These are phyloP conservation scores for Abelmoschus esculentus DNA, from an alignment of 345 rosid genomes.

Conservation along the genomic window DNA sequence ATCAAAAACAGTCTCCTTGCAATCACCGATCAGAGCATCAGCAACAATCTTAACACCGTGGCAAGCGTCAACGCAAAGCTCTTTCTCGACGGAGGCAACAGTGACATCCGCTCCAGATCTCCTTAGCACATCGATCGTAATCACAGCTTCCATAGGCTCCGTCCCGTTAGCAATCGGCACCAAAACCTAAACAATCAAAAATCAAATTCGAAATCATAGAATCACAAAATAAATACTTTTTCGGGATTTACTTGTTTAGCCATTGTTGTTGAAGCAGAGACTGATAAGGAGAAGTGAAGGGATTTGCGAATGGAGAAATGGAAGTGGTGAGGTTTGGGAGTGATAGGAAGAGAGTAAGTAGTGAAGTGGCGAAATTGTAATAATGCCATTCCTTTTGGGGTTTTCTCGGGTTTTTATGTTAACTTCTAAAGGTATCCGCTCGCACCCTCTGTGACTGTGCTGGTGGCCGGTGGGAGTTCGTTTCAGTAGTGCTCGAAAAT, in stretches of 20 bases:
- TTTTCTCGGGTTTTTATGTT: not conserved
- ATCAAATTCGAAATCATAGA: not conserved
- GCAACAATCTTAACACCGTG: slow-evolving; percentile 73
- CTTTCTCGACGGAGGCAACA: slow-evolving; percentile 70
- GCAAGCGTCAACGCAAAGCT: slow-evolving; percentile 57
- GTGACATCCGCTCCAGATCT: slow-evolving; percentile 79
- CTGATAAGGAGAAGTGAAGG: slow-evolving; percentile 23
- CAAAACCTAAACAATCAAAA: not conserved
- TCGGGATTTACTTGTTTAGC: slow-evolving; percentile 36
- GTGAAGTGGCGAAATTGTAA: slow-evolving; percentile 20
- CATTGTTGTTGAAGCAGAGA: slow-evolving; percentile 52
- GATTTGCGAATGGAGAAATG: slow-evolving; percentile 13
- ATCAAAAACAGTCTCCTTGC: slow-evolving; percentile 46
- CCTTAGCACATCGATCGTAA: slow-evolving; percentile 69
- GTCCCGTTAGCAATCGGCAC: slow-evolving; percentile 39
- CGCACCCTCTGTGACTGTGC: not conserved
- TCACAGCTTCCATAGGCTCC: slow-evolving; percentile 92
- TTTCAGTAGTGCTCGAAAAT: not conserved
- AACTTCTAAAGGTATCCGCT: slow-evolving; percentile 10
- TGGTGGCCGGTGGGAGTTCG: not conserved
- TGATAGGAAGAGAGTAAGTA: slow-evolving; percentile 5
- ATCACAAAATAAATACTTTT: slow-evolving; percentile 16
- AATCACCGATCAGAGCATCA: slow-evolving; percentile 56
- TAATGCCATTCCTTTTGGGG: slow-evolving; percentile 15
- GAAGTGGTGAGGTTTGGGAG: slow-evolving; percentile 18